Evolutionary conservation across 805 yeast species (phyloP).

Genomic region (Priceomyces fermenticarens): DNA sequence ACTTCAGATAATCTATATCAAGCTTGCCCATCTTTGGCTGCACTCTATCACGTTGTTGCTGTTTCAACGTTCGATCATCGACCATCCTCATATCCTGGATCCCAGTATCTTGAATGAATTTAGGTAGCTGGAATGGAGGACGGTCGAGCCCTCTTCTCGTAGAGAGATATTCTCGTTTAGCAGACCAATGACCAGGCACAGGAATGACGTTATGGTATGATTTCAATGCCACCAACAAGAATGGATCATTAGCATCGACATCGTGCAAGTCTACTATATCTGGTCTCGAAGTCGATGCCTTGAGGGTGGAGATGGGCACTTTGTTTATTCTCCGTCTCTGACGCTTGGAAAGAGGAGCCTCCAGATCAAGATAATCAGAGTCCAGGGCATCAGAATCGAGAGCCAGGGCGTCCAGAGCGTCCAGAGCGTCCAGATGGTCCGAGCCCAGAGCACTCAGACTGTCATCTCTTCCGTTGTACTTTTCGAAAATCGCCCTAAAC

Average conservation of each 20-base stretch:
- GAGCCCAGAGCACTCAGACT: constrained; percentile 17
- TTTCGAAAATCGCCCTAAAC: constrained; percentile 2
- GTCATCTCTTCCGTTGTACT: constrained; percentile 8
- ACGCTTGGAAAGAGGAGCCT: constrained; percentile 38
- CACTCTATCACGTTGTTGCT: constrained; percentile 74
- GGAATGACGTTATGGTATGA: constrained; percentile 62
- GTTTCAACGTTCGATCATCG: constrained; percentile 61
- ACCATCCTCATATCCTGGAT: constrained; percentile 82
- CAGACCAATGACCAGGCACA: constrained; percentile 84
- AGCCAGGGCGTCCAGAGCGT: constrained; percentile 11
- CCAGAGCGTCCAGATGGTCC: too few relatives aligned
- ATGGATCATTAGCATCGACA: constrained; percentile 79
- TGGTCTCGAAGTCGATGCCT: constrained; percentile 59
- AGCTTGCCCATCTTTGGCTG: constrained; percentile 86
- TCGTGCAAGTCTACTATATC: constrained; percentile 85
- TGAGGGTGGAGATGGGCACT: constrained; percentile 65
- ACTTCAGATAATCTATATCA: constrained; percentile 79
- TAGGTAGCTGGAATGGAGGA: constrained; percentile 73
- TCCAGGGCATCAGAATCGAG: too few relatives aligned
- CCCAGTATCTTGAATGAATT: constrained; percentile 76
- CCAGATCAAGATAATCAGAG: constrained; percentile 16
- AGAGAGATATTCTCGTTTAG: constrained; percentile 70
- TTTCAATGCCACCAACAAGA: constrained; percentile 61
- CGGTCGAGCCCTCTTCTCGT: constrained; percentile 64
- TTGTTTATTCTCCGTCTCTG: constrained; percentile 52